Evolutionary conservation across 257 asterid species (phyloP), one percentile per base, ranked within the genome.

Genomic region (Plantago elongata): DNA sequence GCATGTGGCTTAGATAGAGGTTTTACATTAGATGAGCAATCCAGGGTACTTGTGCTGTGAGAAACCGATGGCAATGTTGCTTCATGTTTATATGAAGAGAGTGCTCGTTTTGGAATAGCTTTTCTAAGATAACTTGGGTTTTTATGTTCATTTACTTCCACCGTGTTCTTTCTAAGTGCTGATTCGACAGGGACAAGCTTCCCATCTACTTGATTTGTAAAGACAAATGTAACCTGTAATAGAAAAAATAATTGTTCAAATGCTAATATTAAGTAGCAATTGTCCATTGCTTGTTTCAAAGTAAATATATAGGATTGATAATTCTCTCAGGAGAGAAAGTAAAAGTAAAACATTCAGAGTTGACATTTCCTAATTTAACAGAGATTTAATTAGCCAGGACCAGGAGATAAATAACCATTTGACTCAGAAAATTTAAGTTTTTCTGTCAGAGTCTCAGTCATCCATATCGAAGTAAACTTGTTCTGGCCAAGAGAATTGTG

Each of bases 141-240:
- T 54, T 68, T 70, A 42, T 72, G 73, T 18, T 73, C 71, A 43
- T 47, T 67, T 10, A n/a, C 76, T 51, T 60, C 78, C 66, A 55
- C 76, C 29, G 62, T 29, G 57, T 51, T 64, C 51, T 81, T 70
- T 69, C 74, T 84, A 59, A 55, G 46, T 9, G 64, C 45, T 57
- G 99, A 82, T 78, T 89, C 99, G 29, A 89, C 49, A 22, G 99
- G 97, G 62, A 79, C 86, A 54, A 92, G 95, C 81, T 92, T 92
- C 69, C 99, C 99, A 10, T 58, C 88, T 45, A 92, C 83, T 87
- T 92, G 97, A 74, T 85, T 83, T 45, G 94, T 89, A 72, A 92
- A 92, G 52, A 92, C 96, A 83, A 89, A 92, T 13, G 99, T 86
- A 61, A 92, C 94, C 97, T 92, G 85, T 72, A 77, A 66, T 18